Base-by-base conservation (phyloP, 164 flowering plant species). In the Stephania yunnanensis region DNA sequence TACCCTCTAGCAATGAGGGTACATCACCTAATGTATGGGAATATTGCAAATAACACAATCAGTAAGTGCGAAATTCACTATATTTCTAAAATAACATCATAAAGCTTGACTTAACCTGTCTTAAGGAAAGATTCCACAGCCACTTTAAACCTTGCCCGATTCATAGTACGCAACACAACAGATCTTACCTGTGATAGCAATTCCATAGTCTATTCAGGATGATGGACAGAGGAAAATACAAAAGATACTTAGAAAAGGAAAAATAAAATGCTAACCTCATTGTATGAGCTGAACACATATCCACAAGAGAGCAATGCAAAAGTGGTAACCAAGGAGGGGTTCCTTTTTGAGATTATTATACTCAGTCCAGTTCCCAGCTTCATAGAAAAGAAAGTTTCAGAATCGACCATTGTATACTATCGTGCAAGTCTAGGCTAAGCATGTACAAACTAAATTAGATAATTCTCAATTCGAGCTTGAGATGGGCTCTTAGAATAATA, bases 361-460 rank as follows among this genome's bases (percentile, higher is more conserved):
- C 99, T 92, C 68, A 96, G 78, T 45, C 98, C 95, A 80, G 99
- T 96, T 80, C 99, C 99, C 78, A 93, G 83, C 99, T 96, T 79
- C 88, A 80, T 25, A 83, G 52, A 52, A 82, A 75, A 87, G 13
- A 72, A 71, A 68, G 46, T 71, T 68, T 65, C 71, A 82, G 30
- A 29, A 76, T 61, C 66, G 20, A 22, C 25, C 25, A 61, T 1
- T 61, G 66, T 5, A 61, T 50, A 50, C 9, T 61, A 19, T 10
- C 25, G 19, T 5, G 25, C 7, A 10, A 6, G 7, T 25, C 66
- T 25, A n/a, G 25, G 66, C 66, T 17, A 61, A 19, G 22, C 9
- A 61, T n/a, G 19, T 61, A 61, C 66, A 8, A 61, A 25, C 25
- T 25, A 25, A 25, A 25, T 25, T 25, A 25, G 25, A 25, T 25